These are phyloP conservation scores for Nemania sp. DNA, from an alignment of 2,329 filamentous ascomycete species.

Conservation along the genomic window DNA sequence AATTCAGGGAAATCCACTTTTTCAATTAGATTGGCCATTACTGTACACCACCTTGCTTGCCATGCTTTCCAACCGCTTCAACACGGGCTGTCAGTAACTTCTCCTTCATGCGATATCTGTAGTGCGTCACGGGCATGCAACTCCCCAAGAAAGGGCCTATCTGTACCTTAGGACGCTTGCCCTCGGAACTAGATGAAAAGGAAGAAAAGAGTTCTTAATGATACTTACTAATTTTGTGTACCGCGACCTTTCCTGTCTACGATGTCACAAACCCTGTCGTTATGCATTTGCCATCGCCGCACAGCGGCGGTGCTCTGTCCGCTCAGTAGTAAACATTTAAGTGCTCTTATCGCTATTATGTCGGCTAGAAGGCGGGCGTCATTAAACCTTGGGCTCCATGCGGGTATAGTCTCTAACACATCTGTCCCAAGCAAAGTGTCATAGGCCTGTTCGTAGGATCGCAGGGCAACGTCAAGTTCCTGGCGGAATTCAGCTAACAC, in stretches of 20 bases:
- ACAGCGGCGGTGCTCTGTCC: conserved; percentile 83
- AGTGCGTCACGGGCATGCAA: neutral
- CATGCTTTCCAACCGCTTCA: conserved; percentile 84
- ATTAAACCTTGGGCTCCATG: conserved; percentile 91
- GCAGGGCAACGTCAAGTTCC: conserved; percentile 87
- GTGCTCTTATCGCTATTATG: conserved; percentile 79
- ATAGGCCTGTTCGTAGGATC: conserved; percentile 89
- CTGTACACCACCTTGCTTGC: conserved; percentile 78
- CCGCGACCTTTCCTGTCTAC: conserved; percentile 87
- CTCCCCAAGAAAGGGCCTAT: neutral
- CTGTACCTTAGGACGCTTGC: neutral
- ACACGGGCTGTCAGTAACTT: conserved; percentile 19
- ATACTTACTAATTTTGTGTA: conserved; percentile 76
- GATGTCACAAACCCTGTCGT: conserved; percentile 78
- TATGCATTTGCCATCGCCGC: conserved; percentile 83
- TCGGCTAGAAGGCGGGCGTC: conserved; percentile 92
- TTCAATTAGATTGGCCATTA: conserved; percentile 72
- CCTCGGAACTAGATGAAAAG: neutral
- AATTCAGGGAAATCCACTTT: conserved; percentile 65
- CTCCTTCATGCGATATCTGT: neutral
- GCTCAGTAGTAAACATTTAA: conserved; percentile 86
- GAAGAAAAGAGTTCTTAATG: neutral
- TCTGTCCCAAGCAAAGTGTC: conserved; percentile 85
- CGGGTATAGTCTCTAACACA: conserved; percentile 87
- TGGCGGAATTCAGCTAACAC: conserved; percentile 93